Conservation (phyloP, 1,284 basidiomycete species). For the Amylostereum areolatum region DNA sequence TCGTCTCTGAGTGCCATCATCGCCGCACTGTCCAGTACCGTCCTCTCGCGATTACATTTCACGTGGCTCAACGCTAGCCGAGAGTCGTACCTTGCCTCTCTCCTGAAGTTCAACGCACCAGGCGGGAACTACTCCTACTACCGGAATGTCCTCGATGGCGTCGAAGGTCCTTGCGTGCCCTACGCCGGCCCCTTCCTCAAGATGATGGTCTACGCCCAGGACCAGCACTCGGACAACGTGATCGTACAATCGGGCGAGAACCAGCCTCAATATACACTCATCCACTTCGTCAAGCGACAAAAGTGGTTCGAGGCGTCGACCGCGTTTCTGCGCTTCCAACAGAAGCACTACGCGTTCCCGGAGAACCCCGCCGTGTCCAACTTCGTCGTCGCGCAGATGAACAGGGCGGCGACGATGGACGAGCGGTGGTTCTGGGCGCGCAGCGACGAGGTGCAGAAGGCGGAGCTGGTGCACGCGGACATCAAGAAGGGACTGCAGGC, state of each 20-base stretch:
- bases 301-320: conserved; percentile 50
- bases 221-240: conserved; percentile 40
- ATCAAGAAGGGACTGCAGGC: conserved; percentile 55
- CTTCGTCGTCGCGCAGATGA: conserved; percentile 44
- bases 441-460: conserved; percentile 53
- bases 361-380: conserved; percentile 39
- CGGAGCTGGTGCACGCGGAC: conserved; percentile 54
- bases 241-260: conserved; percentile 15
- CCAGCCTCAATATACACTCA: conserved; percentile 19
- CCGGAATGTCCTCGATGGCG: conserved; percentile 40
- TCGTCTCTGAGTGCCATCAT: conserved; percentile 63
- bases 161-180: conserved; percentile 60
- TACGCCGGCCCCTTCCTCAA: conserved; percentile 60
- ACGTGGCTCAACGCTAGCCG: conserved; percentile 65
- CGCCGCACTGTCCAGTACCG: conserved; percentile 53
- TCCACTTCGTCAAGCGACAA: conserved; percentile 53
- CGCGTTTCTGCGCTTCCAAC: conserved; percentile 54
- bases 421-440: conserved; percentile 47
- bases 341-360: conserved; percentile 41
- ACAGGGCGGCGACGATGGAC: conserved; percentile 33
- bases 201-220: conserved; percentile 51
- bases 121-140: conserved; percentile 53
- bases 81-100: conserved; percentile 41
- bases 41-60: conserved; percentile 49
- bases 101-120: conserved; percentile 52